Evolutionary conservation across 139 green algal genomes (phyloP), one percentile per base, ranked within the genome.

Genomic region (Penium margaritaceum): DNA sequence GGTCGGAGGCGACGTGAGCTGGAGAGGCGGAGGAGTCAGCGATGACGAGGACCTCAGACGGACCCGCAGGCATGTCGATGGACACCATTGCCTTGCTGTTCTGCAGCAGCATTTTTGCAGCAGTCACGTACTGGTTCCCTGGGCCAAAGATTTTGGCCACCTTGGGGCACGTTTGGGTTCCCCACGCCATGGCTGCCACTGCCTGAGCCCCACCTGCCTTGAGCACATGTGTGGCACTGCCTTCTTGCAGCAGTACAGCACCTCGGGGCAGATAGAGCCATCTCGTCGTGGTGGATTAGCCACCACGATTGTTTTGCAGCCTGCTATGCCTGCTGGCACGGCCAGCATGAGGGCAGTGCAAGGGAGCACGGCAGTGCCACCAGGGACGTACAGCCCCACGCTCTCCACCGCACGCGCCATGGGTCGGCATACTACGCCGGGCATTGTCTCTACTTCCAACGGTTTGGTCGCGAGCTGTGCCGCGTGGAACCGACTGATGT

Each of bases 11-110:
- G 3, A 98, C 87, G 83, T 95, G 88, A 0, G 82, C 85, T 0
- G 80, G 81, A 54, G 80, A 24, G 6, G 94, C 94, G 15, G 73
- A 87, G 4, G 65, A 86, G 70, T 99, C 94, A 3, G 93, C 92
- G 24, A 98, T 90, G 15, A 97, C 93, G 47, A 98, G 83, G 66
- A 97, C 91, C 86, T 94, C 89, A 27, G 60, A 79, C 27, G 78
- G 83, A 2, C 92, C 92, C 6, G 92, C 92, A 3, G 92, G 91
- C 92, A 97, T 97, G 87, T 97, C 92, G 72, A 97, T 97, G 60
- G 88, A 84, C 15, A 98, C 76, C 92, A 97, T 97, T 30, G 93
- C 93, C 85, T 98, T 92, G 17, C 57, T 76, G 77, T 85, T 85
- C 65, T 79, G 72, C 63, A 75, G 54, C 74, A 9, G 46, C 21